Base-by-base conservation (phyloP, 345 rosid species). In the Camelina hispida region DNA sequence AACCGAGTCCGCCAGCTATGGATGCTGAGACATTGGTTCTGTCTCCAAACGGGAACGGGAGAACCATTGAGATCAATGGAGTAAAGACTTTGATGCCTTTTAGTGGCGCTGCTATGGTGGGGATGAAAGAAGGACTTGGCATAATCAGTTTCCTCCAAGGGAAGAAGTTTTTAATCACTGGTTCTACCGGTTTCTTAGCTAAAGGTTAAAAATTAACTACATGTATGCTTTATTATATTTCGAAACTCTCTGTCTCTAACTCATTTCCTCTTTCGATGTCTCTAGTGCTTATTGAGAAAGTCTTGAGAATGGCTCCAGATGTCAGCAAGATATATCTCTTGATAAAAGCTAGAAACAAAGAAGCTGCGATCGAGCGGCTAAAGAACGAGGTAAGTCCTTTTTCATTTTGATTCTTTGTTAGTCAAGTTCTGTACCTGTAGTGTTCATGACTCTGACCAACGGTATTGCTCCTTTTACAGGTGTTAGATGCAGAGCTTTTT, bases 161-260 rank as follows among this genome's bases (percentile, higher is more conserved):
- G 68, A 92, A 90, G 75, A 79, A 69, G 20, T 81, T 91, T 59
- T 83, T 95, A 66, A 82, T 95, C 61, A 90, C 97, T 59, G 99
- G 97, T 44, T 89, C 92, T 7, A 95, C 99, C 6, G 98, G 97
- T n/a, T 94, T 94, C 82, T 83, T 94, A 13, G 97, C 93, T 15
- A 94, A 91, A 85, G 93, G 98, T 91, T 75, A 8, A 8, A 43
- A 58, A 79, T 13, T 1, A 75, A 18, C 16, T 61, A 16, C 50
- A 44, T 35, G 17, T 17, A 1, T 61, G 30, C 18, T 54, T 62
- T 13, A 4, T 37, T 23, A 50, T 72, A 15, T 25, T 23, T 5
- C 1, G 6, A 3, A 56, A 71, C 18, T n/a, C 1, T 17, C 9
- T 0, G 38, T 71, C 3, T 50, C 32, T 52, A 47, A 28, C 20